A percentile compares a stretch with the other conserved stretches of the same genome.
These are phyloP conservation scores for Verticillium dahliae DNA, from an alignment of 2,329 filamentous ascomycete genomes.

Conservation along the genomic window DNA sequence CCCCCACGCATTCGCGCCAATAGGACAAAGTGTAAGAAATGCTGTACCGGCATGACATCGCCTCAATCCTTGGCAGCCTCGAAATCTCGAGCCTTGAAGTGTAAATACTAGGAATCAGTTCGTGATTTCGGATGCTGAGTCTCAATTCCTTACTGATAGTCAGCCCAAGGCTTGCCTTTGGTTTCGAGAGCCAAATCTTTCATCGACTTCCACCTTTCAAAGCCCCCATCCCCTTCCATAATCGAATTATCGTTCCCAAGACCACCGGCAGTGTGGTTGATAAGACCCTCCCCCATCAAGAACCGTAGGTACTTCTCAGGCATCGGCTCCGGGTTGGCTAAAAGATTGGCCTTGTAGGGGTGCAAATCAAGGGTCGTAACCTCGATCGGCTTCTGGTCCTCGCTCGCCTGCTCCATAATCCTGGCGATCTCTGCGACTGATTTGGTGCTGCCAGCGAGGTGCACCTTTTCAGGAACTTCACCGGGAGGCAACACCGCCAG, in stretches of 20 bases:
- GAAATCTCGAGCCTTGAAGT: too few relatives aligned
- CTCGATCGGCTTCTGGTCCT: constrained; percentile 11
- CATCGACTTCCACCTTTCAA: constrained; percentile 21
- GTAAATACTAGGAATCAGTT: too few relatives aligned
- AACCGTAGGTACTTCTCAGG: constrained; percentile 22
- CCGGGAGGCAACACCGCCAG: constrained; percentile 13
- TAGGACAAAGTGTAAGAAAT: too few relatives aligned
- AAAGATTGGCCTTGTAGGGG: constrained; percentile 17
- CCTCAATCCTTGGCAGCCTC: too few relatives aligned
- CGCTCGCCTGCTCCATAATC: constrained; percentile 18
- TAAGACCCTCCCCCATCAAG: constrained; percentile 24
- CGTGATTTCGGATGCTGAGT: too few relatives aligned
- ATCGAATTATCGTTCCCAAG: constrained; percentile 20
- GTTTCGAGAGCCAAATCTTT: constrained; percentile 17
- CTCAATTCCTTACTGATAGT: not conserved
- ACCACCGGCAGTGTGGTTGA: constrained; percentile 15
- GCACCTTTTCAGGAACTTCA: constrained; percentile 17
- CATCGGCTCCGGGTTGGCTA: constrained; percentile 10
- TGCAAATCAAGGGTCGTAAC: constrained; percentile 15
- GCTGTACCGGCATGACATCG: too few relatives aligned
- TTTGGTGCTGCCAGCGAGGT: constrained; percentile 19
- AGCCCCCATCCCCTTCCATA: constrained; percentile 15
- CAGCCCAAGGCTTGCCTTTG: constrained; percentile 16
- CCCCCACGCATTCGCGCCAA: too few relatives aligned
- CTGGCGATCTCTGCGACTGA: constrained; percentile 16